phyloP scores from a whole-genome alignment of 176 grass and related monocot species.

The Cenchrus fungigraminus region DNA sequence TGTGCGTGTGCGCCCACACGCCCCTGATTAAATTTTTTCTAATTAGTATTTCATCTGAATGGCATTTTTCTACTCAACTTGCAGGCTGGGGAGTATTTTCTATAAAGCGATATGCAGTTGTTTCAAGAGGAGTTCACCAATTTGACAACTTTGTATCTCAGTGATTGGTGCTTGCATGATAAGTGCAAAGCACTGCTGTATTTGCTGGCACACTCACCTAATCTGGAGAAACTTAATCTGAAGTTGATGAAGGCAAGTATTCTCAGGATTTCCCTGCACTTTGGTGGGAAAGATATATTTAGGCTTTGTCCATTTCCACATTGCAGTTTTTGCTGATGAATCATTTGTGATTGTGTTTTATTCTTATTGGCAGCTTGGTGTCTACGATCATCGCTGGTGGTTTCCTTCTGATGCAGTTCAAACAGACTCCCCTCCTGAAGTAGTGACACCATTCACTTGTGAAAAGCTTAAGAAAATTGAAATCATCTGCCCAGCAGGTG shows the following conservation, averaged over 20 bases:
- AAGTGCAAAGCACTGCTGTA: neutral
- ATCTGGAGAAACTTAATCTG: neutral
- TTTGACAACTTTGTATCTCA: neutral
- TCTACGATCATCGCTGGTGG: neutral
- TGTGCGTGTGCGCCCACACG: neutral
- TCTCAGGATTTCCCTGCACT: neutral
- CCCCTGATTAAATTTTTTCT: neutral
- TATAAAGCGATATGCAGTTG: neutral
- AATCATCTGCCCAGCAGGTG: neutral
- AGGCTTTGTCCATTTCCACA: neutral
- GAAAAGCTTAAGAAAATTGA: neutral
- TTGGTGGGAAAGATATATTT: neutral
- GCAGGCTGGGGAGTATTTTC: neutral
- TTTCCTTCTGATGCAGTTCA: neutral
- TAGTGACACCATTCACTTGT: neutral
- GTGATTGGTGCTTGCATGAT: neutral
- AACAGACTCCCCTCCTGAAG: neutral
- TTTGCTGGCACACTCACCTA: neutral
- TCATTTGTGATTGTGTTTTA: neutral
- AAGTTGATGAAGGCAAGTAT: neutral
- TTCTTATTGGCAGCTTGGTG: neutral
- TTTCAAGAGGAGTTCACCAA: neutral
- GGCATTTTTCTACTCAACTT: neutral
- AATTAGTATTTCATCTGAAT: neutral
- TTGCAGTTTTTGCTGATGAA: neutral